phyloP scores from a whole-genome alignment of 371 early-diverging fungal species.

The Ordospora colligata region DNA sequence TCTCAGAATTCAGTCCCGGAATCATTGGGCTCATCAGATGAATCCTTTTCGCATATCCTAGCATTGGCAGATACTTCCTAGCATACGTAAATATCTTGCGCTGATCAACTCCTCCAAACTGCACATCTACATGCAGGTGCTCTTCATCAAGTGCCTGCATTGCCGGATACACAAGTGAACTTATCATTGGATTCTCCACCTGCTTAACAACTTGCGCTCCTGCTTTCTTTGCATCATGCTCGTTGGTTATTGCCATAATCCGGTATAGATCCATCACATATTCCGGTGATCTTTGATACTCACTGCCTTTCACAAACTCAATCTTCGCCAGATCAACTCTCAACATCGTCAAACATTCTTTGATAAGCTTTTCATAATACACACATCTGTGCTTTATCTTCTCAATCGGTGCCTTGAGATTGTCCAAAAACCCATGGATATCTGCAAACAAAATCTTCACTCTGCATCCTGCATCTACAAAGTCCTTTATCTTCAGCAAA shows the following conservation, averaged over 20 bases:
- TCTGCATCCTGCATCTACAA: slow-evolving; percentile 80
- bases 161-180: slow-evolving; percentile 88
- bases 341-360: slow-evolving; percentile 74
- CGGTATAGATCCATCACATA: slow-evolving; percentile 87
- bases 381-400: slow-evolving; percentile 73
- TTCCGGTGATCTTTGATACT: slow-evolving; percentile 73
- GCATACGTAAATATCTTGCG: slow-evolving; percentile 98
- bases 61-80: slow-evolving; percentile 80
- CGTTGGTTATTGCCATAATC: slow-evolving; percentile 74
- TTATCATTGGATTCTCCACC: slow-evolving; percentile 79
- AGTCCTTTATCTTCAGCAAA: slow-evolving; percentile 92
- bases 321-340: slow-evolving; percentile 75
- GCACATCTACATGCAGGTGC: slow-evolving; percentile 87
- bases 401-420: slow-evolving; percentile 91
- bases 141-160: slow-evolving; percentile 99
- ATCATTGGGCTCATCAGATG: slow-evolving; percentile 99
- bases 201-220: slow-evolving; percentile 98
- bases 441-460: slow-evolving; percentile 89
- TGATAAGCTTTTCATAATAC: slow-evolving; percentile 86
- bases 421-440: slow-evolving; percentile 95
- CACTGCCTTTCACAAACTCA: slow-evolving; percentile 79
- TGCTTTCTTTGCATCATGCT: slow-evolving; percentile 94
- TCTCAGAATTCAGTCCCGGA: slow-evolving; percentile 82
- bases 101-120: slow-evolving; percentile 99
- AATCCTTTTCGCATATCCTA: slow-evolving; percentile 91